Evolutionary conservation across 1,139 yeast genomes (phyloP).

Genomic region (Kurtzmaniella quercitrusa): DNA sequence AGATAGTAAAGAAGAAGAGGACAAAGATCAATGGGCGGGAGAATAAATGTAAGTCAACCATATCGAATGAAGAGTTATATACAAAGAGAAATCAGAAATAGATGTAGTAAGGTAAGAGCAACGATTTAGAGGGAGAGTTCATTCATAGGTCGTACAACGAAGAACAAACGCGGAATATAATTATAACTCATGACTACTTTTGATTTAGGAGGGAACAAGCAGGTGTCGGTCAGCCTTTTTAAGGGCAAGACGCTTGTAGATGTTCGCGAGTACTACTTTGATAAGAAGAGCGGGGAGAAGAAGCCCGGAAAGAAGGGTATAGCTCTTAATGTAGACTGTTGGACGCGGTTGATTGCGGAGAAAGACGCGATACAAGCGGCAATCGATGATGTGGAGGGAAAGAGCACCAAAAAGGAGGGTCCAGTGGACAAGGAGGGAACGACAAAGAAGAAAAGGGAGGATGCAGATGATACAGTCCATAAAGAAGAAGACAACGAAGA

Average conservation of each 20-base stretch:
- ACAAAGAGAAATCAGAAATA: no score
- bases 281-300: conserved; percentile 53
- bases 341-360: conserved; percentile 52
- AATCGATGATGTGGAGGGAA: conserved; percentile 37
- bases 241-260: conserved; percentile 65
- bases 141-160: no score
- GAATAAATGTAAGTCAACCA: no score
- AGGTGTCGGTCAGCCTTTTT: conserved; percentile 68
- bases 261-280: conserved; percentile 75
- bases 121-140: no score
- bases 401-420: conserved; percentile 9
- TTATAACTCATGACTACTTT: conserved; percentile 12
- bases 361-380: conserved; percentile 60
- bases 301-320: conserved; percentile 86
- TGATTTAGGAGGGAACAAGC: conserved; percentile 58
- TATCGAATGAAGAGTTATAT: no score
- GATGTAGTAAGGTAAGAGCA: no score
- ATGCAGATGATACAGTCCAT: not conserved
- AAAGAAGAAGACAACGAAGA: no score
- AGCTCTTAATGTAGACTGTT: conserved; percentile 66
- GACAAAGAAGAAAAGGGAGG: conserved; percentile 6
- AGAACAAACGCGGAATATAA: no score
- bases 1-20: no score
- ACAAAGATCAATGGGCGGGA: no score
- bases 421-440: conserved; percentile 9